Evolutionary conservation across 768 basidiomycete species (phyloP).

Genomic region (Gloeopeniophorella convolvens): DNA sequence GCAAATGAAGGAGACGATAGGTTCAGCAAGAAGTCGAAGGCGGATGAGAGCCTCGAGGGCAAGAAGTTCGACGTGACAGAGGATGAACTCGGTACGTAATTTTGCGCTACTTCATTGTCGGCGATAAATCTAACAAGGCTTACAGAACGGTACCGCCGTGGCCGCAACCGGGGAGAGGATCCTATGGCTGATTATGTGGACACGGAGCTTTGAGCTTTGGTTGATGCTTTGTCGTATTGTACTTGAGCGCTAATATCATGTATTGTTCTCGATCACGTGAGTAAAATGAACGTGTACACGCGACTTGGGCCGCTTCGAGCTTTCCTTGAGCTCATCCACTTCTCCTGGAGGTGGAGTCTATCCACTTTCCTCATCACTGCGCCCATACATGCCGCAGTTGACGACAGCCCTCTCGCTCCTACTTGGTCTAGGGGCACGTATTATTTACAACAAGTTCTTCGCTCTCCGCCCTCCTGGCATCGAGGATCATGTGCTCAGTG

Average conservation of each 20-base stretch:
- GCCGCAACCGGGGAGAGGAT: constrained; percentile 66
- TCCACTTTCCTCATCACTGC: not conserved
- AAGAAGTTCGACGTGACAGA: constrained; percentile 80
- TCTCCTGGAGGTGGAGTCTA: not conserved
- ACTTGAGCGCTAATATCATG: not conserved
- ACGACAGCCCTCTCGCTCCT: constrained; percentile 62
- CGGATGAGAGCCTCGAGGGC: constrained; percentile 70
- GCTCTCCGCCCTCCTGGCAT: constrained; percentile 37
- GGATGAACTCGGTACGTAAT: constrained; percentile 67
- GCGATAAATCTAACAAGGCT: constrained; percentile 18
- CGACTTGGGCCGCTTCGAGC: too few relatives aligned
- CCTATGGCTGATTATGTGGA: constrained; percentile 94
- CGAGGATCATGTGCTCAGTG: constrained; percentile 57
- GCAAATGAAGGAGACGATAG: constrained; percentile 51
- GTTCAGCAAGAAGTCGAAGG: constrained; percentile 72
- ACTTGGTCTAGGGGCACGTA: constrained; percentile 67
- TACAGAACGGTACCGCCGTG: constrained; percentile 89
- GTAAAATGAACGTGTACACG: constrained; percentile 7
- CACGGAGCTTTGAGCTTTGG: constrained; percentile 29
- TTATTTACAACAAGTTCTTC: constrained; percentile 55
- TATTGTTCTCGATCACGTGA: constrained; percentile 19
- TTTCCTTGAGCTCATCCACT: too few relatives aligned
- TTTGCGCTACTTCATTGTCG: constrained; percentile 4
- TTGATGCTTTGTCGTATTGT: too few relatives aligned
- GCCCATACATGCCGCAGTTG: constrained; percentile 32